phyloP scores from a whole-genome alignment of 2,329 filamentous ascomycete species.

The Ophiostoma quercus region DNA sequence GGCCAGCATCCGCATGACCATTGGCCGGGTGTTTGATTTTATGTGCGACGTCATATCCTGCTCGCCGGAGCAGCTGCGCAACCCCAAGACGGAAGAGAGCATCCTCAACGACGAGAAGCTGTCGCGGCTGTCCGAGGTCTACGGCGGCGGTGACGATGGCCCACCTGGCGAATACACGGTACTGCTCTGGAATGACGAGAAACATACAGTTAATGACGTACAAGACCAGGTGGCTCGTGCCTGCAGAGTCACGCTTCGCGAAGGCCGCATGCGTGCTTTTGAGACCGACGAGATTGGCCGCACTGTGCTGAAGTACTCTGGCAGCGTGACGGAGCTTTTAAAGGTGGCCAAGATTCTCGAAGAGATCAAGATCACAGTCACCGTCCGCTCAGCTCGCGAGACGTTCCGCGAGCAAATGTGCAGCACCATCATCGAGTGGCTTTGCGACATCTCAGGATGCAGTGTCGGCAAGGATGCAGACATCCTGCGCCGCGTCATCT shows the following conservation, averaged over 20 bases:
- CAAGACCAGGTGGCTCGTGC: constrained; percentile 84
- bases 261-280: constrained; percentile 70
- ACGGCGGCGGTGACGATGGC: constrained; percentile 64
- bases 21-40: constrained; percentile 82
- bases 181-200: constrained; percentile 96
- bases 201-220: constrained; percentile 91
- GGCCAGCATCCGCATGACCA: constrained; percentile 74
- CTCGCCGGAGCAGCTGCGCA: constrained; percentile 86
- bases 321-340: constrained; percentile 67
- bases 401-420: constrained; percentile 99
- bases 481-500: constrained; percentile 74
- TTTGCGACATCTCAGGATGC: constrained; percentile 86
- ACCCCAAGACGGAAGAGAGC: constrained; percentile 75
- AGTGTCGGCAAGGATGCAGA: constrained; percentile 73
- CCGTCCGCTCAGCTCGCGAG: constrained; percentile 85
- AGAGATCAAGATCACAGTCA: constrained; percentile 92
- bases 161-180: constrained; percentile 73
- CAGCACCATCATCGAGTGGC: constrained; percentile 94
- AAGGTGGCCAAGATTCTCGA: constrained; percentile 80
- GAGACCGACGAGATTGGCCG: constrained; percentile 87
- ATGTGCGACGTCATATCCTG: constrained; percentile 97
- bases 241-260: constrained; percentile 65
- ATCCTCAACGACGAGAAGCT: constrained; percentile 75
- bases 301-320: constrained; percentile 73
- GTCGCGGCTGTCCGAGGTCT: constrained; percentile 70